Base-by-base conservation (phyloP, 1,284 basidiomycete species). In the Melampsora americana region DNA sequence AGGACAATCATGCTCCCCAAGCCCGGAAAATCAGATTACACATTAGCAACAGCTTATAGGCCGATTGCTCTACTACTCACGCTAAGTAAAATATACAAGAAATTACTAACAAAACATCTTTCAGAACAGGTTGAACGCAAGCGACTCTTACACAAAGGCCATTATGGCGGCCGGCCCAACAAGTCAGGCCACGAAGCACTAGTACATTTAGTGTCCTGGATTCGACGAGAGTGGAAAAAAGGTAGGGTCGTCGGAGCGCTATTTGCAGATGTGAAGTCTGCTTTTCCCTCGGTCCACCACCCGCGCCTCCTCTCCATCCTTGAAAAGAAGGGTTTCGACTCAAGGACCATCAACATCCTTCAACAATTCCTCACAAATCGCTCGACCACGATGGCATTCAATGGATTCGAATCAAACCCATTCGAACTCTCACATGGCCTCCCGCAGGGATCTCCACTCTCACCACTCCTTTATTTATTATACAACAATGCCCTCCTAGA, bases 401-500 rank as follows among this genome's bases (percentile, higher is more conserved):
- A 30, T 7, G 23, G 39, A 35, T 59, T 28, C 39, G 28, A n/a
- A 12, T 69, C 67, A 4, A n/a, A 20, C 5, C n/a, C 16, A 30
- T 69, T 53, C 50, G 6, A 12, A 20, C 35, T 68, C 44, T 28
- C 46, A 5, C 20, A 69, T 56, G 67, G 67, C 28, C 50, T 69
- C 9, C 67, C 67, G 20, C 67, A 69, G 59, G 46, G 67, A 16
- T 69, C 68, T 5, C 68, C 68, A 16, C 68, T 69, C 7, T 69
- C 35, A n/a, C 44, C 53, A 1, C 32, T 48, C 26, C 39, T 60
- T 1, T 69, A 69, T 26, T 11, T 60, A 20, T 26, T 69, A 23
- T 60, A 69, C 32, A 69, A 69, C 56, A 30, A 23, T 26, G 42
- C 23, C 16, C 50, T 69, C 1, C 35, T 35, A 3, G 35, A 23